Percentiles rank a stretch among this genome's conserved stretches.
Evolutionary conservation across 1,284 basidiomycete species (phyloP).

Genomic region (Malassezia arunalokei): DNA sequence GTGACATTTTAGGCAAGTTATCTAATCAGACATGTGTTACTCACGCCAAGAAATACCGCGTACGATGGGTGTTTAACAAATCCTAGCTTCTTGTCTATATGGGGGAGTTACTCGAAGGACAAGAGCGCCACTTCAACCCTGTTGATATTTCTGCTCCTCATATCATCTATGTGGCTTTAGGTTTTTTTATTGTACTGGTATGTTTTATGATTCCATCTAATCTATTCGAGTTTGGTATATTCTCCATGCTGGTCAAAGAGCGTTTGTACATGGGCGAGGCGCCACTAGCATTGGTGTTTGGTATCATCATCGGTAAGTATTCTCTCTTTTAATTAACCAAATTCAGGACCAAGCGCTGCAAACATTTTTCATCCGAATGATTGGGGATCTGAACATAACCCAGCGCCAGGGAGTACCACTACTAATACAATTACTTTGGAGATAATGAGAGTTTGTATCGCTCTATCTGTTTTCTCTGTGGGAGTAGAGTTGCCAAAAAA

Average conservation of each 20-base stretch:
- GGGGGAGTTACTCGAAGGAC: constrained; percentile 9
- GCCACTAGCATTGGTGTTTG: constrained; percentile 84
- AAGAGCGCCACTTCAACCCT: constrained; percentile 26
- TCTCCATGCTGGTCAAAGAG: constrained; percentile 83
- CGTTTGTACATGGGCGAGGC: constrained; percentile 92
- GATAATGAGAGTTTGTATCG: constrained; percentile 86
- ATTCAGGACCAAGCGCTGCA: constrained; percentile 59
- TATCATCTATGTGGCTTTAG: constrained; percentile 39
- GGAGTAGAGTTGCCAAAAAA: constrained; percentile 56
- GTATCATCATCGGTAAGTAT: constrained; percentile 61
- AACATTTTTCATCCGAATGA: constrained; percentile 71
- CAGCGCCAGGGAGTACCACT: constrained; percentile 54
- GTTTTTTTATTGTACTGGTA: constrained; percentile 36
- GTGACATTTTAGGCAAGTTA: no score
- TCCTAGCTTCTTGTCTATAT: not conserved
- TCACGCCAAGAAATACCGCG: no score
- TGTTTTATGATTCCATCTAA: not conserved
- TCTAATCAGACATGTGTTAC: no score
- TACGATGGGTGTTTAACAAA: not conserved
- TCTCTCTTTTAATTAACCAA: not conserved
- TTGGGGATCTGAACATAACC: constrained; percentile 58
- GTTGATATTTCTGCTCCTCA: constrained; percentile 41
- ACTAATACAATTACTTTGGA: constrained; percentile 59
- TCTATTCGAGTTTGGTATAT: constrained; percentile 69
- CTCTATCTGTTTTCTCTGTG: constrained; percentile 93